Percentiles rank a stretch among this genome's conserved stretches.
These are phyloP conservation scores for Cutaneotrichosporon spelunceum DNA, from an alignment of 1,284 basidiomycete species.

Conservation along the genomic window DNA sequence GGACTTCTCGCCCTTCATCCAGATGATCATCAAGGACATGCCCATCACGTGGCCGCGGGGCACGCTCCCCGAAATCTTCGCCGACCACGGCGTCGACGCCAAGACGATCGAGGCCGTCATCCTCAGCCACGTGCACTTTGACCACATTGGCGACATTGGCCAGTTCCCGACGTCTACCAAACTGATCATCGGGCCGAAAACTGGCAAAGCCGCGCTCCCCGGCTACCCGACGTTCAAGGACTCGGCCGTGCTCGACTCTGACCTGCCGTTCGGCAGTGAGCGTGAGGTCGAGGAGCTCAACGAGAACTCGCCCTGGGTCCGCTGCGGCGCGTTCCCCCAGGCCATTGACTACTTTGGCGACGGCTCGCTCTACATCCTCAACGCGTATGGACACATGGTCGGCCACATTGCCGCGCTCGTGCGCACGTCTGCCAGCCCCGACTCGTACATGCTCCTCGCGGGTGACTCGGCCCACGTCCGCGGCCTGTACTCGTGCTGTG, in stretches of 20 bases:
- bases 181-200: conserved; percentile 19
- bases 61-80: conserved; percentile 9
- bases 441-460: conserved; percentile 22
- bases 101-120: conserved; percentile 17
- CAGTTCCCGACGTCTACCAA: conserved; percentile 20
- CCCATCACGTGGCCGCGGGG: conserved; percentile 18
- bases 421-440: conserved; percentile 18
- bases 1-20: conserved; percentile 23
- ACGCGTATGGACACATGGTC: conserved; percentile 24
- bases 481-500: conserved; percentile 25
- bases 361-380: conserved; percentile 23
- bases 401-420: conserved; percentile 26
- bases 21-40: conserved; percentile 17
- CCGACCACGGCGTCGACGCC: conserved; percentile 10
- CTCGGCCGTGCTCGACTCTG: conserved; percentile 14
- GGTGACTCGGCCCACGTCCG: conserved; percentile 24
- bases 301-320: conserved; percentile 13
- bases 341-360: conserved; percentile 27
- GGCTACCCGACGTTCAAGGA: conserved; percentile 21
- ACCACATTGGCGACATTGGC: conserved; percentile 25
- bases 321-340: conserved; percentile 12
- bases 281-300: conserved; percentile 19
- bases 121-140: conserved; percentile 21
- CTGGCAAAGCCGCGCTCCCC: conserved; percentile 14
- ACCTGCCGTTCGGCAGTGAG: conserved; percentile 19